Evolutionary conservation across 495 filamentous ascomycete species (phyloP), one percentile per base, ranked within the genome.

Genomic region (Talaromyces ruber): DNA sequence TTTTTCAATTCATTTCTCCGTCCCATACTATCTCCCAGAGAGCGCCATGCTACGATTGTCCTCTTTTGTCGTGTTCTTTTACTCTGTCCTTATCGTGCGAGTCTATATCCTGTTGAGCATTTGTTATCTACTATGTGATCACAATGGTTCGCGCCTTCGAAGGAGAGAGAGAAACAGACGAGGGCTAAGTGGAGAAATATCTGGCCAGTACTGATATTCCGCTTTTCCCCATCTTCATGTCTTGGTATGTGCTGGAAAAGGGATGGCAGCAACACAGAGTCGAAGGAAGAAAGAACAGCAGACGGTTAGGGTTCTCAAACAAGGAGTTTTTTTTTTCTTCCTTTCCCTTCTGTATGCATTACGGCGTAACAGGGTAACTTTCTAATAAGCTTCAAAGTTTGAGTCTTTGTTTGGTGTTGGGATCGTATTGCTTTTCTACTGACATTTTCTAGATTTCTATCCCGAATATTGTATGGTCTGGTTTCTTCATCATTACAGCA

Each of bases 61-160:
- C 54, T 30, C 29, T 34, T 53, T n/a, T 57, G 22, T 14, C n/a
- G 54, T 57, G 28, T 57, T 34, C 63, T 65, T 63, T 64, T 50
- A 59, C 55, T 64, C 26, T 47, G 51, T 64, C 29, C 64, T 73
- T 72, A 64, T 59, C 66, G 65, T 72, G 63, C 54, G 65, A 67
- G 37, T 59, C 63, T 60, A 63, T 67, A 54, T 59, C 63, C 39
- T 60, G 26, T 66, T 63, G 62, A 54, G 16, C 34, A 50, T 52
- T 26, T 57, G 43, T 47, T 47, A 47, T 47, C 43, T 47, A 47
- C 43, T 11, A 18, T 21, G 18, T 21, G 43, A 22, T 21, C 51
- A 24, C 51, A 54, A 54, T 25, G 34, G 34, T 39, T 34, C 16
- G 4, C 34, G 34, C 34, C 34, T 39, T 14, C 24, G 16, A n/a